Conservation (phyloP, 805 yeast genomes). For the Vanderwaltozyma yarrowii region DNA sequence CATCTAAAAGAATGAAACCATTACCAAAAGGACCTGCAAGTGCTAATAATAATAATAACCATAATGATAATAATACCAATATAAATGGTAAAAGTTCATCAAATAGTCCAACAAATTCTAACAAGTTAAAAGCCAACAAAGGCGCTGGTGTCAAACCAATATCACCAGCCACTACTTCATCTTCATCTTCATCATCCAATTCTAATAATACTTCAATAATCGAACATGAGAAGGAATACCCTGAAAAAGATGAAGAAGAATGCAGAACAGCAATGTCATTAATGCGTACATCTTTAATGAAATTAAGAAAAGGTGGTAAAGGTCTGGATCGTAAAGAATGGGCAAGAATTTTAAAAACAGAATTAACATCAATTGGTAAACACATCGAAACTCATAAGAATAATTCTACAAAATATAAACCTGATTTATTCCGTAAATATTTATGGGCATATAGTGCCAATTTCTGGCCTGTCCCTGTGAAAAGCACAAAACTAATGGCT, state of each 20-base stretch:
- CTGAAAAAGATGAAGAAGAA: constrained; percentile 63
- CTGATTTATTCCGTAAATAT: constrained; percentile 44
- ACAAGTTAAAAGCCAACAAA: constrained; percentile 16
- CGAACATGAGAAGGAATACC: constrained; percentile 41
- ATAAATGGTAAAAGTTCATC: constrained; percentile 1
- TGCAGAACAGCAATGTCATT: constrained; percentile 55
- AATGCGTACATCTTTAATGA: constrained; percentile 53
- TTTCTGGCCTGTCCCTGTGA: constrained; percentile 84
- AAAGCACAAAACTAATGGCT: constrained; percentile 56
- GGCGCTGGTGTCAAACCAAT: constrained; percentile 16
- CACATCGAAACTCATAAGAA: constrained; percentile 40
- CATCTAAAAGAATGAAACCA: constrained; percentile 17
- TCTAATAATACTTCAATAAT: background rate
- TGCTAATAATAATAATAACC: background rate
- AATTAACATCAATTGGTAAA: constrained; percentile 60
- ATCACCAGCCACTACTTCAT: constrained; percentile 11
- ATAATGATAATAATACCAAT: too few relatives aligned
- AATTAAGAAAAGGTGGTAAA: constrained; percentile 56
- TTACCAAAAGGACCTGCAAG: constrained; percentile 22
- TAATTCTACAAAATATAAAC: constrained; percentile 20
- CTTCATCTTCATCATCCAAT: constrained; percentile 5
- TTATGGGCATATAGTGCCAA: constrained; percentile 76
- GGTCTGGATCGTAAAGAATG: constrained; percentile 69
- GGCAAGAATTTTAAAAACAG: constrained; percentile 56
- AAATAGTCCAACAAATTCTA: constrained; percentile 8